Base-by-base conservation (phyloP, 2,329 filamentous ascomycete species). In the Trichoderma aggressivum region DNA sequence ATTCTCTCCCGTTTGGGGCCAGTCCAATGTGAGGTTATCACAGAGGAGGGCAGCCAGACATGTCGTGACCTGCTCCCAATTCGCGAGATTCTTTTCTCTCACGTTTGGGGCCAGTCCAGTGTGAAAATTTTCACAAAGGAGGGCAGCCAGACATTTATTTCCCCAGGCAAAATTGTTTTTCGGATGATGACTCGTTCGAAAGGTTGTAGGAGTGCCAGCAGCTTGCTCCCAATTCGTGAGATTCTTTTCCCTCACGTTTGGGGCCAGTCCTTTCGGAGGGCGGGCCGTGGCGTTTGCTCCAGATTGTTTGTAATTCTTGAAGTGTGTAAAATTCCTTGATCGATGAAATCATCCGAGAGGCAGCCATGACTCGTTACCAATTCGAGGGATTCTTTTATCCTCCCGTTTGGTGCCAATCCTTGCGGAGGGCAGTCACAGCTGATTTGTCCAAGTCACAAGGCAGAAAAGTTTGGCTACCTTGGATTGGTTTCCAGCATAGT, bases 161-260 rank as follows among this genome's bases (percentile, higher is more conserved):
- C 4, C 16, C 47, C 50, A 34, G n/a, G 39, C 14, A 32, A 14
- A 10, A 10, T 28, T 28, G 0, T 3, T 36, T 65, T 50, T 63
- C 24, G 58, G 67, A 70, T 63, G 65, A 53, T 36, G 14, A 39
- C 30, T 24, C 14, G 14, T 43, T 67, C 32, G 16, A 65, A 59
- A 43, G 24, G 14, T 55, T 63, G 26, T 10, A 24, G 43, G 43
- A 56, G 24, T 10, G 67, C 67, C 67, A 28, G 34, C 59, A 50
- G 43, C 67, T 59, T 63, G 67, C 59, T 70, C 67, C 67, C 67
- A 70, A 70, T 70, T 70, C 67, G 67, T 30, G 59, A 63, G 67
- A 63, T 70, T 70, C 67, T 55, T 70, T 21, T 34, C n/a, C 67
- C 67, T 63, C 59, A 56, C 67, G 59, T 70, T 70, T 70, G 67